Percentiles rank a stretch among this genome's conserved stretches.
phyloP scores from a whole-genome alignment of 345 rosid genomes.

The Eutrema heterophyllum region DNA sequence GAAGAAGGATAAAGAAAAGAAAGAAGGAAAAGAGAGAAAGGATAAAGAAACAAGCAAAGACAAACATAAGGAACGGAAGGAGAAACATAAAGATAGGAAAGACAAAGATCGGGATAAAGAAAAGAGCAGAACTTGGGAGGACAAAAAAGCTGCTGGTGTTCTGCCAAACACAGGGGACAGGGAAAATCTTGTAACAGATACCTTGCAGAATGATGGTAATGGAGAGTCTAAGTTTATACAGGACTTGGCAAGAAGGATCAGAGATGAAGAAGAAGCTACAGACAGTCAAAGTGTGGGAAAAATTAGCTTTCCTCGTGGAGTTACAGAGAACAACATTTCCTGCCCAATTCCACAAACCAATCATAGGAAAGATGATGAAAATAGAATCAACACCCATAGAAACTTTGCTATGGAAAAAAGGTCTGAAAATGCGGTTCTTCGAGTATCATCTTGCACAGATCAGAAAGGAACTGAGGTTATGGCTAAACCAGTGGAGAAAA shows the following conservation, averaged over 20 bases:
- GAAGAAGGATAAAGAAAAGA: slow-evolving; percentile 45
- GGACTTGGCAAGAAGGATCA: slow-evolving; percentile 53
- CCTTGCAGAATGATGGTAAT: slow-evolving; percentile 28
- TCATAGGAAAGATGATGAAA: slow-evolving; percentile 31
- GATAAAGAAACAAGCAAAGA: slow-evolving; percentile 57
- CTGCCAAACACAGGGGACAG: slow-evolving; percentile 26
- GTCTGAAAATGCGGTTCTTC: slow-evolving; percentile 25
- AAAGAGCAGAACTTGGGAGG: slow-evolving; percentile 32
- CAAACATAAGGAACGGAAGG: slow-evolving; percentile 43
- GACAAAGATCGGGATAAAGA: slow-evolving; percentile 42
- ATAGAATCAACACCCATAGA: slow-evolving; percentile 28
- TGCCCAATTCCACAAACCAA: slow-evolving; percentile 25
- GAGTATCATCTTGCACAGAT: slow-evolving; percentile 26
- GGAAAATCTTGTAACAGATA: slow-evolving; percentile 26
- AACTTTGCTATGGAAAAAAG: slow-evolving; percentile 20
- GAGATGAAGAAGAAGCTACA: slow-evolving; percentile 42
- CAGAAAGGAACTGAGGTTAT: slow-evolving; percentile 37
- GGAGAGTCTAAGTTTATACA: slow-evolving; percentile 41
- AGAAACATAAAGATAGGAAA: slow-evolving; percentile 45
- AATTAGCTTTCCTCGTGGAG: slow-evolving; percentile 20
- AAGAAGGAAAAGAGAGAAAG: slow-evolving; percentile 44
- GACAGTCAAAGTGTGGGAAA: slow-evolving; percentile 36
- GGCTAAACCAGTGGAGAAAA: slow-evolving; percentile 38
- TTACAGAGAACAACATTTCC: slow-evolving; percentile 16
- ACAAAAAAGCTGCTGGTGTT: slow-evolving; percentile 27